phyloP scores from a whole-genome alignment of 495 filamentous ascomycete species.

The Hypoxylon trugodes region DNA sequence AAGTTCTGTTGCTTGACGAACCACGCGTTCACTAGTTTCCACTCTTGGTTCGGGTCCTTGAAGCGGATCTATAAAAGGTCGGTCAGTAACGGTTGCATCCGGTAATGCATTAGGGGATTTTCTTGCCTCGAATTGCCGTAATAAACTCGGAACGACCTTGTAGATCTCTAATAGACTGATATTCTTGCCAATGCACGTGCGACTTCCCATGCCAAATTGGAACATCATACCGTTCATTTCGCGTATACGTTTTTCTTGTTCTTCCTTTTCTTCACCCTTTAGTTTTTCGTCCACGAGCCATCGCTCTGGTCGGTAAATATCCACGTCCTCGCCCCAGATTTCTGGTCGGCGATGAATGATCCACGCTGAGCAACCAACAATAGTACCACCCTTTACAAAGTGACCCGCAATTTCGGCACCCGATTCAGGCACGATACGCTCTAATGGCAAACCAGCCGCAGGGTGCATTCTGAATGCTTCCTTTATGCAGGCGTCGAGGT shows the following conservation, averaged over 20 bases:
- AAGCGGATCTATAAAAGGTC: conserved; percentile 57
- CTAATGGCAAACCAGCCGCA: conserved; percentile 67
- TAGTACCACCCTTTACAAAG: conserved; percentile 67
- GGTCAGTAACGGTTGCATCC: conserved; percentile 10
- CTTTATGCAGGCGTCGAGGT: conserved; percentile 74
- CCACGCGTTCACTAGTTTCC: conserved; percentile 76
- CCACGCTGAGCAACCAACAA: conserved; percentile 71
- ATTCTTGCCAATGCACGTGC: conserved; percentile 77
- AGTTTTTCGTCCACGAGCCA: conserved; percentile 58
- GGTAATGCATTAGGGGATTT: background rate
- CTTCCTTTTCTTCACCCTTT: conserved; percentile 40
- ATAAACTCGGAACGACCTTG: conserved; percentile 77
- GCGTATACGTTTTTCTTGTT: conserved; percentile 57
- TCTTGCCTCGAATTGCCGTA: conserved; percentile 72
- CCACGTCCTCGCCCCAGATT: conserved; percentile 67
- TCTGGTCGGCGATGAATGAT: conserved; percentile 66
- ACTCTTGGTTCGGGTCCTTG: conserved; percentile 66
- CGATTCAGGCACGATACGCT: conserved; percentile 67
- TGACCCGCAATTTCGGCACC: conserved; percentile 63
- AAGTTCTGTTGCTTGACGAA: conserved; percentile 76
- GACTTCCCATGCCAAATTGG: conserved; percentile 67
- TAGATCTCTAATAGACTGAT: conserved; percentile 80
- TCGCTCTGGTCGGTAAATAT: conserved; percentile 65
- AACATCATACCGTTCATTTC: conserved; percentile 68
- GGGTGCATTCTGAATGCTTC: conserved; percentile 75